Evolutionary conservation across 78 protist genomes (phyloP), one percentile per base, ranked within the genome.

Genomic region (Mantamonas sphyraenae): DNA sequence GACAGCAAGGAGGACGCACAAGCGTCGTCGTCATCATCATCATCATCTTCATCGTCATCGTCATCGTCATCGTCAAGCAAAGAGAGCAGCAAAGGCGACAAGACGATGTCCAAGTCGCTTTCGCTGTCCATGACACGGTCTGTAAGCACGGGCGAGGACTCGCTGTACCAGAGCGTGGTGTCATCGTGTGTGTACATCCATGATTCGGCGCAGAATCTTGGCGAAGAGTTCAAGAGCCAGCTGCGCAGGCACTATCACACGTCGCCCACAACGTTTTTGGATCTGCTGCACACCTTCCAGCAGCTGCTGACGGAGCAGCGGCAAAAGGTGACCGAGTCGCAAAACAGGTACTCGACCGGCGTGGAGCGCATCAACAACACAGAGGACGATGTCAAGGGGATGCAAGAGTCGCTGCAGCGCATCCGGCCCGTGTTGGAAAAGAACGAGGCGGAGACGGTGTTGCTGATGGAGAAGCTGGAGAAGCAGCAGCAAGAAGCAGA

Each of bases 251-350:
- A 57, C 28, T 60, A 63, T 59, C 79, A 82, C 79, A 61, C 62
- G 30, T 76, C 88, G 30, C 92, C 92, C 26, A 80, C 86, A 30
- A 56, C 69, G 37, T 87, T 78, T 73, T 78, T 87, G 31, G 77
- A 82, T 42, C 76, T 87, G 59, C 35, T 87, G 17, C 24, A 47
- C 24, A 35, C 56, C 38, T 81, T 68, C 80, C 4, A 8, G 51
- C 2, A 17, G 12, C 34, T 74, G 73, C 73, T 76, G 28, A 55
- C n/a, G 22, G 83, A 75, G 57, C 69, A 69, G 61, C 39, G n/a
- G 62, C 43, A 43, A 7, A 24, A 42, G 45, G 24, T 78, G 33
- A 1, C 2, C 35, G 26, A 26, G 30, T 10, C 26, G 40, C 59
- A 5, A 2, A 28, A 31, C 9, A 38, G 69, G 34, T 64, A n/a